Base-by-base conservation (phyloP, 2,329 filamentous ascomycete species). In the Fragosphaeria purpurea region DNA sequence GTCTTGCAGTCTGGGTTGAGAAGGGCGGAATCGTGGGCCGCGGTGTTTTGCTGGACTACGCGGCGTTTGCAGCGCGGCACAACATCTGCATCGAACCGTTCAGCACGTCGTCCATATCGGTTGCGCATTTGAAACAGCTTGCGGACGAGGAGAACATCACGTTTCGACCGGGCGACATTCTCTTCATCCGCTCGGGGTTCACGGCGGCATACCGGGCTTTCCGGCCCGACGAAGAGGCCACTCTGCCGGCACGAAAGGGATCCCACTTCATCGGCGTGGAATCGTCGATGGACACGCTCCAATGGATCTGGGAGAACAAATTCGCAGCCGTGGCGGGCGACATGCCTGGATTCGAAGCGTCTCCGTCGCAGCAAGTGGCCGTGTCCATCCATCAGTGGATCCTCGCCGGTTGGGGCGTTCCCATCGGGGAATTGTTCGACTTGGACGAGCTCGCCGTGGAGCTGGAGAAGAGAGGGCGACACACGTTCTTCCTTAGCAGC, bases 251-350 rank as follows among this genome's bases (percentile, higher is more conserved):
- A 7, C 60, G 70, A 3, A 57, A 64, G 1, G 54, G 58, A 0
- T 39, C 47, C 8, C 13, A 33, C 39, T 62, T 64, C 31, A 63
- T 70, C 51, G 76, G 75, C 0, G 65, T 78, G 3, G 69, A 77
- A 46, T 71, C 71, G 0, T 70, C 69, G 3, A 65, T 72, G 12
- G 68, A 67, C 5, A 72, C 69, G 4, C 65, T 79, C 9, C 67
- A 70, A 34, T 82, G 78, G 77, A 63, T 81, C 13, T 82, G 77
- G 77, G 71, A 79, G 47, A 37, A 37, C 35, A 64, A 67, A 9
- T 79, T 82, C 54, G 65, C 75, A 0, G 78, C 77, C 1, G 70
- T 80, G 0, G 79, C 72, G 0, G 75, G 76, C 3, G 78, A 82
- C 52, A 69, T 71, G 47, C 72, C 77, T 12, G 68, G 66, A 7